Evolutionary conservation across 2,329 filamentous ascomycete genomes (phyloP).

Genomic region (Chrysoporthe austroafricana): DNA sequence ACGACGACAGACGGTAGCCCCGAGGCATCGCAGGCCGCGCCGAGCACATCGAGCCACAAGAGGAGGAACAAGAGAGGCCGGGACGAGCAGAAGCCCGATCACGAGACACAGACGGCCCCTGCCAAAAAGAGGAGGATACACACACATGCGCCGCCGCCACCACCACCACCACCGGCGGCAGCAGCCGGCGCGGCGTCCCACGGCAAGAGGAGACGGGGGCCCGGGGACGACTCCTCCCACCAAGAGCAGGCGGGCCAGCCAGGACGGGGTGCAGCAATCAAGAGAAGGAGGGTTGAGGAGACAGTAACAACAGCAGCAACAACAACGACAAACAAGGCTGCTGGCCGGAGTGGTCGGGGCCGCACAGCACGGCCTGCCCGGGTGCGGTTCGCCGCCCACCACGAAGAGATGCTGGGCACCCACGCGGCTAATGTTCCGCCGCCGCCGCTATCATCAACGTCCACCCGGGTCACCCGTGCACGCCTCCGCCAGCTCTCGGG

Average conservation of each 20-base stretch:
- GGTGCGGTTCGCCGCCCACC: neutral
- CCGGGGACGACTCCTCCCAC: neutral
- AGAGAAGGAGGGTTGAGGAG: neutral
- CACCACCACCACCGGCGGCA: too few relatives aligned
- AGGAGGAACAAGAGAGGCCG: slow-evolving; percentile 4
- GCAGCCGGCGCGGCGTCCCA: neutral
- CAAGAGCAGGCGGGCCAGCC: neutral
- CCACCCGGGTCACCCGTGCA: neutral
- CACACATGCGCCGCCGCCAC: neutral
- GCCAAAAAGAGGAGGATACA: slow-evolving; percentile 9
- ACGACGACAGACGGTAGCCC: neutral
- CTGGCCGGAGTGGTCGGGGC: neutral
- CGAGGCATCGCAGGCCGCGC: neutral
- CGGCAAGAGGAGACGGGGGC: slow-evolving; percentile 6
- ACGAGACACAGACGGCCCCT: too few relatives aligned
- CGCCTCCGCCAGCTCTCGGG: neutral
- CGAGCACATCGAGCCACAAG: slow-evolving; percentile 9
- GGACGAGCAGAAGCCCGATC: neutral
- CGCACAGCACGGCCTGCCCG: neutral
- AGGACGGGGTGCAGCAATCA: neutral
- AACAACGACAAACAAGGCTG: neutral
- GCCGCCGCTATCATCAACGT: too few relatives aligned
- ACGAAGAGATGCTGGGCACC: too few relatives aligned
- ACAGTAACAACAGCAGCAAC: neutral
- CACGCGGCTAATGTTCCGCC: too few relatives aligned